Conservation (phyloP, 2,329 filamentous ascomycete species). For the Pezicula radicicola region DNA sequence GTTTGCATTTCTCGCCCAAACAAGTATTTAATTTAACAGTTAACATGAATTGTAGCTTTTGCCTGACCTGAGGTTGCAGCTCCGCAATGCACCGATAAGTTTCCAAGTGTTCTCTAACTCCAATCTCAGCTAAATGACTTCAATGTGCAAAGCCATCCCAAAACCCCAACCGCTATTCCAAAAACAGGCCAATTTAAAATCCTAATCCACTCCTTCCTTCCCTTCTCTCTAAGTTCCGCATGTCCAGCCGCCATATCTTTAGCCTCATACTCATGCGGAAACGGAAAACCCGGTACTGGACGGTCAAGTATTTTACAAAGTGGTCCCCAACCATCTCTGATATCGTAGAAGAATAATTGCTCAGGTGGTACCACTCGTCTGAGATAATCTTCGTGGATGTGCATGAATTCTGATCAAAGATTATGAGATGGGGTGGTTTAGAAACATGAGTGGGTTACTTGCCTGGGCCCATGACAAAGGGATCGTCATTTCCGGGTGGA, state of each 20-base stretch:
- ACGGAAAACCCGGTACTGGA: constrained; percentile 26
- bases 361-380: constrained; percentile 3
- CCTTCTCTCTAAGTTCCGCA: not conserved
- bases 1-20: too few species aligned
- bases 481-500: not conserved
- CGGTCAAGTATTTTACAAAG: constrained; percentile 29
- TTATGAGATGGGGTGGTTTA: too few species aligned
- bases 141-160: too few species aligned
- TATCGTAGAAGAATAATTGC: constrained; percentile 9
- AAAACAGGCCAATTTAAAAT: not conserved
- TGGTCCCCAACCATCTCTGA: constrained; percentile 29
- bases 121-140: too few species aligned
- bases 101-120: too few species aligned
- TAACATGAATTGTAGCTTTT: too few species aligned
- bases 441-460: not conserved
- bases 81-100: too few species aligned
- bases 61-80: too few species aligned
- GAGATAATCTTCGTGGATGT: constrained; percentile 4
- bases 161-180: not conserved
- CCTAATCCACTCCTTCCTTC: not conserved
- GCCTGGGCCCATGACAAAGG: not conserved
- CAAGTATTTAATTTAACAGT: too few species aligned
- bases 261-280: constrained; percentile 26
- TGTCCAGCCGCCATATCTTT: not conserved
- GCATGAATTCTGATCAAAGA: not conserved